A percentile compares a stretch with the other conserved stretches of the same genome.
Conservation (phyloP, 495 filamentous ascomycete species). For the Opeltia flavorubescens region DNA sequence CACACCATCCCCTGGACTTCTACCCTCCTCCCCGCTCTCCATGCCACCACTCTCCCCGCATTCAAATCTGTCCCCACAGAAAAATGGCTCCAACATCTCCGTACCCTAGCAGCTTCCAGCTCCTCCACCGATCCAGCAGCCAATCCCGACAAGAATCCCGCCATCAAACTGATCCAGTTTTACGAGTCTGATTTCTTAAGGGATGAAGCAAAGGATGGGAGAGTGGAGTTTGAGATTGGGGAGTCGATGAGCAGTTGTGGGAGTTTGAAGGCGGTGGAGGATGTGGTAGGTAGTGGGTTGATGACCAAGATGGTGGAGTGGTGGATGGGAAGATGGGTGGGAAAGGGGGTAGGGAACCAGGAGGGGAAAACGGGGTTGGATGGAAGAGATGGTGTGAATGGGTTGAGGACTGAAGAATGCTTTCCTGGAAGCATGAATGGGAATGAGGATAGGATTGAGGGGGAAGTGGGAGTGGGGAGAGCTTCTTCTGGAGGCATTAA, state of each 20-base stretch:
- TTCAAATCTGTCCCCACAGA: conserved; percentile 32
- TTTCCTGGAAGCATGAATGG: no score
- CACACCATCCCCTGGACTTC: conserved; percentile 35
- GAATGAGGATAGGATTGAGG: no score
- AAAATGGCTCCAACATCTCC: conserved; percentile 36
- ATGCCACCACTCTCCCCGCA: conserved; percentile 23
- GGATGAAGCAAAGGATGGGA: not conserved
- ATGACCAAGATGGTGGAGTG: conserved; percentile 9
- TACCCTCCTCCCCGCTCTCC: conserved; percentile 33
- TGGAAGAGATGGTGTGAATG: no score
- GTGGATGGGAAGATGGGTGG: conserved; percentile 13
- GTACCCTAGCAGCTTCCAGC: not conserved
- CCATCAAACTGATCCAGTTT: conserved; percentile 45
- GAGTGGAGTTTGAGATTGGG: not conserved
- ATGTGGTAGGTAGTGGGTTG: conserved; percentile 7
- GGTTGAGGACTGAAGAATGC: no score
- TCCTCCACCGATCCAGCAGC: conserved; percentile 6
- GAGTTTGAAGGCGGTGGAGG: conserved; percentile 5
- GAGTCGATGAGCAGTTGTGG: conserved; percentile 3
- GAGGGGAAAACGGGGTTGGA: no score
- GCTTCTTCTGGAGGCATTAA: no score
- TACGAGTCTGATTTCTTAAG: conserved; percentile 14
- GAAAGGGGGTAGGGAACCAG: not conserved
- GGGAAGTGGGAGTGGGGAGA: no score
- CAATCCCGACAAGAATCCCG: conserved; percentile 39